A percentile compares a stretch with the other conserved stretches of the same genome.
Conservation (phyloP, 257 asterid species). For the Misopates orontium region DNA sequence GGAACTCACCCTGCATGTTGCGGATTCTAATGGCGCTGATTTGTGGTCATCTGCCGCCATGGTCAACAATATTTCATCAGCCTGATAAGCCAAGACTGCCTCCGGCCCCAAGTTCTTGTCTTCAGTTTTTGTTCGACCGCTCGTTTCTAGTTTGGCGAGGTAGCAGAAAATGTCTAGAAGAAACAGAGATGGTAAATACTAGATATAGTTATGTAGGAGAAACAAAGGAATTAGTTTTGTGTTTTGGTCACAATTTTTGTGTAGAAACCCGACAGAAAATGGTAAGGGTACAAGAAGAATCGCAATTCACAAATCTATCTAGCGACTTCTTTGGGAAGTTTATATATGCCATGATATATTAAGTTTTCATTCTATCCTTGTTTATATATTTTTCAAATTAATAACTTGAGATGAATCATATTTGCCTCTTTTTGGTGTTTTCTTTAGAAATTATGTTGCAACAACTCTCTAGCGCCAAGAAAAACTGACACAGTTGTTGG, state of each 20-base stretch:
- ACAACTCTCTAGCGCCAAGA: too few relatives aligned
- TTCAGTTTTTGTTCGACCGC: constrained; percentile 2
- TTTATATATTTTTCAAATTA: background rate
- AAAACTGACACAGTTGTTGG: too few relatives aligned
- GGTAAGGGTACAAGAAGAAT: constrained; percentile 7
- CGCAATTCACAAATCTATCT: background rate
- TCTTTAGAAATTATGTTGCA: too few relatives aligned
- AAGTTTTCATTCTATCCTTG: background rate
- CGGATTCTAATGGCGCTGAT: constrained; percentile 79
- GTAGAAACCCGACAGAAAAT: background rate
- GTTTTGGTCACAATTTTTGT: constrained; percentile 24
- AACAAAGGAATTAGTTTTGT: constrained; percentile 2
- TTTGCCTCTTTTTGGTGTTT: too few relatives aligned
- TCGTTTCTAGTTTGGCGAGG: constrained; percentile 23
- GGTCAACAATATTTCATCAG: constrained; percentile 38
- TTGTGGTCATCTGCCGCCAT: constrained; percentile 70
- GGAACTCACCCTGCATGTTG: constrained; percentile 57
- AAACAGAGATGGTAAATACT: constrained; percentile 32
- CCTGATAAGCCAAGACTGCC: constrained; percentile 21
- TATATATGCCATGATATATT: too few relatives aligned
- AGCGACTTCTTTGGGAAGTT: background rate
- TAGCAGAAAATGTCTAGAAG: background rate
- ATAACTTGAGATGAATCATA: too few relatives aligned
- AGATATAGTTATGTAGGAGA: constrained; percentile 27
- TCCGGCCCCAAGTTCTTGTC: background rate